Percentiles rank a stretch among this genome's conserved stretches.
These are phyloP conservation scores for Podaxis pistillaris DNA, from an alignment of 768 basidiomycete genomes.

Conservation along the genomic window DNA sequence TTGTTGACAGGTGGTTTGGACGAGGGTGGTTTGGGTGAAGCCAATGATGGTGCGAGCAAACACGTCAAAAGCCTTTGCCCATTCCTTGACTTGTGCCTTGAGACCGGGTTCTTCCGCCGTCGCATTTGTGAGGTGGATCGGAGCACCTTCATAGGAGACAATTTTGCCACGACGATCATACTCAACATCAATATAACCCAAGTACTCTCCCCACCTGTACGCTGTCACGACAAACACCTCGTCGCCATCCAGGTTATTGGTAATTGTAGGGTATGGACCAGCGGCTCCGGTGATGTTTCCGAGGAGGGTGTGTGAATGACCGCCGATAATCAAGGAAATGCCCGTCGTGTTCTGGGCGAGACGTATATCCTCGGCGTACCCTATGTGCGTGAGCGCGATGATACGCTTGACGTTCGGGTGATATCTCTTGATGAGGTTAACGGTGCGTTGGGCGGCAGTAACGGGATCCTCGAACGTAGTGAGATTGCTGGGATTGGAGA, in stretches of 20 bases:
- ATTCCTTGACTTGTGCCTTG: slow-evolving; percentile 36
- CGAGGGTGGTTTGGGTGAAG: slow-evolving; percentile 30
- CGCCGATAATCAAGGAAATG: slow-evolving; percentile 41
- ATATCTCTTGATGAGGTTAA: slow-evolving; percentile 31
- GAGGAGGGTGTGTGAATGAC: slow-evolving; percentile 45
- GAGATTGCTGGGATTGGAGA: slow-evolving; percentile 35
- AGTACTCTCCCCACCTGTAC: slow-evolving; percentile 45
- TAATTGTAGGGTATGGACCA: slow-evolving; percentile 45
- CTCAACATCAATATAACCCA: slow-evolving; percentile 43
- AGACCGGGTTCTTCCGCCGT: slow-evolving; percentile 34
- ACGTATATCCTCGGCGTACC: slow-evolving; percentile 40
- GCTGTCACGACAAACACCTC: slow-evolving; percentile 47
- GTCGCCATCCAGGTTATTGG: slow-evolving; percentile 40
- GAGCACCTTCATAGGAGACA: slow-evolving; percentile 38
- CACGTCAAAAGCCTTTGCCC: slow-evolving; percentile 37
- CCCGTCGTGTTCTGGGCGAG: slow-evolving; percentile 37
- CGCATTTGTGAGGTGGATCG: slow-evolving; percentile 39
- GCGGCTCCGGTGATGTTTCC: slow-evolving; percentile 36
- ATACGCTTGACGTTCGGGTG: slow-evolving; percentile 35
- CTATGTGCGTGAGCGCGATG: slow-evolving; percentile 46
- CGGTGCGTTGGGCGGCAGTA: slow-evolving; percentile 33
- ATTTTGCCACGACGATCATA: slow-evolving; percentile 38
- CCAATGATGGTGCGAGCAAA: slow-evolving; percentile 37
- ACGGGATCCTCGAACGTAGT: slow-evolving; percentile 41
- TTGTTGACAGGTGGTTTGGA: slow-evolving; percentile 38